A percentile compares a stretch with the other conserved stretches of the same genome.
Evolutionary conservation across 768 basidiomycete genomes (phyloP).

Genomic region (Kwoniella bestiolae): DNA sequence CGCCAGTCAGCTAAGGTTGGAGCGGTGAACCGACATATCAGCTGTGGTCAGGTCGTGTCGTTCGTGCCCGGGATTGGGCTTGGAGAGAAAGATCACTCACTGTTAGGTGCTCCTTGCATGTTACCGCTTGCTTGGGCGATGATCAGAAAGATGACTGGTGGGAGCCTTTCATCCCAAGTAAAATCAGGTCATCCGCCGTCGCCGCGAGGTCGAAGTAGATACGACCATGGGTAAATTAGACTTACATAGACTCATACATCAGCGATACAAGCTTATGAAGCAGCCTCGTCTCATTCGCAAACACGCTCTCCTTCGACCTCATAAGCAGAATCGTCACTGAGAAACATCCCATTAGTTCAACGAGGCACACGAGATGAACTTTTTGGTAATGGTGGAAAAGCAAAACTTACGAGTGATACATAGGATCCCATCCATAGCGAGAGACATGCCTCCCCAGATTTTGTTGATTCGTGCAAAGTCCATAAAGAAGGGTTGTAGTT

Average conservation of each 20-base stretch:
- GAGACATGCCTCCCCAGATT: conserved; percentile 15
- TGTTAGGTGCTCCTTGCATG: neutral
- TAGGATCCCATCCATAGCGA: conserved; percentile 1
- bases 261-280: conserved; percentile 8
- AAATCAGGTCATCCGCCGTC: no score
- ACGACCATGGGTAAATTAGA: no score
- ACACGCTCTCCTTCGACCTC: conserved; percentile 13
- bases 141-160: conserved; percentile 15
- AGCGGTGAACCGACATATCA: neutral
- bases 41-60: no score
- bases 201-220: no score
- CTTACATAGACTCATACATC: conserved; percentile 21
- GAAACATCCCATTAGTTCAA: neutral
- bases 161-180: conserved; percentile 1
- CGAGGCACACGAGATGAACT: no score
- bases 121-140: neutral
- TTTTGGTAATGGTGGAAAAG: no score
- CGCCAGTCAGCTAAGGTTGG: conserved; percentile 10
- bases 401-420: conserved; percentile 4
- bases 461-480: neutral
- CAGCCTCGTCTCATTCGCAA: conserved; percentile 9
- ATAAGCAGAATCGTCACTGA: conserved; percentile 5
- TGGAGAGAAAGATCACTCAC: no score
- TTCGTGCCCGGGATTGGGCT: no score
- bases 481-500: neutral